Evolutionary conservation across 768 basidiomycete species (phyloP).

Genomic region (Mycena polygramma): DNA sequence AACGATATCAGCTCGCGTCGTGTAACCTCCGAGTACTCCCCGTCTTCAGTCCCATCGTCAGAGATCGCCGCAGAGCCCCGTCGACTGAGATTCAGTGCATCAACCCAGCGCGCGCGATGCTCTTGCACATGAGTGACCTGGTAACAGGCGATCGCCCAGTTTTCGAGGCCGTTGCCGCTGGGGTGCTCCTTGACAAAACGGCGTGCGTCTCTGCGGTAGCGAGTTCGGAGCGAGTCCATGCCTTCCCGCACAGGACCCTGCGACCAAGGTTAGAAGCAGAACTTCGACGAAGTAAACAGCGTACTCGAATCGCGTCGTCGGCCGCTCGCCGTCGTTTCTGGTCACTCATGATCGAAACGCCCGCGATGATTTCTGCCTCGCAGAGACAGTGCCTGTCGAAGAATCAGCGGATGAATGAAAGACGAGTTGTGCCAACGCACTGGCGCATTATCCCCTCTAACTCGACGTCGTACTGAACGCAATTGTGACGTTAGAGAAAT

Average conservation of each 20-base stretch:
- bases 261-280: neutral
- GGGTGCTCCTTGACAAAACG: constrained; percentile 34
- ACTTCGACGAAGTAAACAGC: neutral
- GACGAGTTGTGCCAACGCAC: neutral
- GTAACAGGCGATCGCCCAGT: constrained; percentile 35
- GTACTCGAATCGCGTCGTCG: constrained; percentile 36
- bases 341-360: constrained; percentile 34
- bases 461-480: constrained; percentile 32
- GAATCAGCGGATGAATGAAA: neutral
- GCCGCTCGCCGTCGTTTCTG: constrained; percentile 27
- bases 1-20: constrained; percentile 34
- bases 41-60: constrained; percentile 30
- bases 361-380: constrained; percentile 36
- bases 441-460: constrained; percentile 33
- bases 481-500: neutral
- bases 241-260: constrained; percentile 38
- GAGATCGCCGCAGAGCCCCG: constrained; percentile 28
- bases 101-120: constrained; percentile 22
- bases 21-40: constrained; percentile 27
- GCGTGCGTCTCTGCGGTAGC: constrained; percentile 25
- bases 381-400: constrained; percentile 27
- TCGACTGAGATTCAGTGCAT: constrained; percentile 34
- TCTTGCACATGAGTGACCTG: constrained; percentile 28
- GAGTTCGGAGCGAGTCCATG: constrained; percentile 16
- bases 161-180: constrained; percentile 7